These are phyloP conservation scores for Ceratocystis destructans DNA, from an alignment of 2,329 filamentous ascomycete species.

Conservation along the genomic window DNA sequence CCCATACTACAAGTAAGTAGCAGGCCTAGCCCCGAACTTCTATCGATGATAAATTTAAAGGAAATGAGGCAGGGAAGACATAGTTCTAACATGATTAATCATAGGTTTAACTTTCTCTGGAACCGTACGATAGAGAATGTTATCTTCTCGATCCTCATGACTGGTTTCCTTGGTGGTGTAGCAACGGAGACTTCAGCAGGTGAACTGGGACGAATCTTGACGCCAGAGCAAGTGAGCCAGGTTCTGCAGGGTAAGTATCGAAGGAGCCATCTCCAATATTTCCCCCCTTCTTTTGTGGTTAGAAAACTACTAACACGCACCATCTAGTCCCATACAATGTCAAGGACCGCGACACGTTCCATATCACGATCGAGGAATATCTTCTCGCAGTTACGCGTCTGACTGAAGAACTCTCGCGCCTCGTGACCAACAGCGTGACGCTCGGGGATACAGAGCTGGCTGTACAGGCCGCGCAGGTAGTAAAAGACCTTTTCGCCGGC, in stretches of 20 bases:
- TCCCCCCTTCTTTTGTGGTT: neutral
- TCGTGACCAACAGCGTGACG: conserved; percentile 90
- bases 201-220: conserved; percentile 56
- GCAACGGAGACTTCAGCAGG: conserved; percentile 36
- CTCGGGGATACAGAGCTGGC: conserved; percentile 77
- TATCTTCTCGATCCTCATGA: conserved; percentile 43
- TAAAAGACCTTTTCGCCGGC: conserved; percentile 89
- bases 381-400: conserved; percentile 75
- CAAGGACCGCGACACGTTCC: conserved; percentile 80
- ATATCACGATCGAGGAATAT: conserved; percentile 95
- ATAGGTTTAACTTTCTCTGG: conserved; percentile 72
- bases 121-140: conserved; percentile 69
- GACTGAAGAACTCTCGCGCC: conserved; percentile 76
- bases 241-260: conserved; percentile 52
- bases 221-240: conserved; percentile 73
- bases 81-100: neutral
- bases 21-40: neutral
- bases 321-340: conserved; percentile 70
- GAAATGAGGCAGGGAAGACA: neutral
- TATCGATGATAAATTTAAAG: too few relatives aligned
- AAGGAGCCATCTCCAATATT: neutral
- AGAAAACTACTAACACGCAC: neutral
- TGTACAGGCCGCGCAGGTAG: conserved; percentile 74
- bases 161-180: conserved; percentile 69
- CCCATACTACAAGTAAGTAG: conserved; percentile 80